Evolutionary conservation across 2,329 filamentous ascomycete genomes (phyloP), one percentile per base, ranked within the genome.

Genomic region (Uncinocarpus reesii): DNA sequence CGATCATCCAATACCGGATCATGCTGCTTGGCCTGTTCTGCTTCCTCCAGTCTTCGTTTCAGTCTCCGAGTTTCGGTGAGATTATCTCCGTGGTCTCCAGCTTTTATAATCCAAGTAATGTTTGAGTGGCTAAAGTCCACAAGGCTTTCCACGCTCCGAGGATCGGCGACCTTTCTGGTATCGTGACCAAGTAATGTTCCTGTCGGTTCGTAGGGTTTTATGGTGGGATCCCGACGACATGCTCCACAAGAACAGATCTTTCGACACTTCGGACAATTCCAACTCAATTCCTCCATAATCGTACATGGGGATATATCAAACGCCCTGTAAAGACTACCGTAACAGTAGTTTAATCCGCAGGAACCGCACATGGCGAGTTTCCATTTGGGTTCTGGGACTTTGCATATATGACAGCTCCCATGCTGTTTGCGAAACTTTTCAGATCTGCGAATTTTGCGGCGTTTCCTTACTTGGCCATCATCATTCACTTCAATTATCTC

Each of bases 111-210:
- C 87, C 88, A 95, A 35, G 76, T 78, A 21, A 94, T 71, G 62
- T 98, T 98, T 46, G 93, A 90, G 34, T 86, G 74, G 21, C 85
- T 81, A 65, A 95, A 95, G 62, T 96, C 88, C 7, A 96, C 87
- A 18, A 96, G 75, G 20, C 81, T 83, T 64, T 96, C 90, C 4
- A 95, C 80, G 59, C 89, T 95, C 52, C 92, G 81, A 44, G 86
- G 83, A 65, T 98, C 92, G 1, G 92, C 90, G 42, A 96, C 81
- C 28, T 84, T 83, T 47, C 81, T 84, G 0, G 92, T 98, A 56
- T 96, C 88, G 58, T 95, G 88, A 0, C 92, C 92, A 1, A 96
- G 76, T 1, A 90, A 72, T 0, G 88, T 95, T 49, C 84, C 86
- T 58, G 86, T 92, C 0, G 92, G 92, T 44, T 84, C 79, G 59